phyloP scores from a whole-genome alignment of 148 eudicot species.

The Dysphania ambrosioides region DNA sequence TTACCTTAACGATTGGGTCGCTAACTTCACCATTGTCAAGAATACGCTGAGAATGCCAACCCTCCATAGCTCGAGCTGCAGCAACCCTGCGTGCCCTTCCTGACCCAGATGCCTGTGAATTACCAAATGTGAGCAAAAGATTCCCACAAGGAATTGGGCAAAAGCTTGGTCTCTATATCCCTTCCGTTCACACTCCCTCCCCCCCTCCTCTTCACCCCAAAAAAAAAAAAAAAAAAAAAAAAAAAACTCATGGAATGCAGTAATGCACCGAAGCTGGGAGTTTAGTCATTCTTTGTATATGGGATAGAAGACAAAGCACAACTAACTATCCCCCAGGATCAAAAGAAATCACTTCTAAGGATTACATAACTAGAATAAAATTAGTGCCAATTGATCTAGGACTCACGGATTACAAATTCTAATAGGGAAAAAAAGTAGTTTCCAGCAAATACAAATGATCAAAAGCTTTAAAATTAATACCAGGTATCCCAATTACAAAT shows the following conservation, averaged over 20 bases:
- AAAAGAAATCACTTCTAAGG: background rate
- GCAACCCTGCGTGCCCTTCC: constrained; percentile 87
- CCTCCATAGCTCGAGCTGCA: constrained; percentile 97
- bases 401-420: constrained; percentile 36
- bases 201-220: too few relatives aligned
- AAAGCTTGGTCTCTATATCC: background rate
- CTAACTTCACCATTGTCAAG: constrained; percentile 90
- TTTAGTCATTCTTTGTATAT: too few relatives aligned
- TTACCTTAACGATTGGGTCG: constrained; percentile 58
- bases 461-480: constrained; percentile 1
- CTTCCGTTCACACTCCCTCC: background rate
- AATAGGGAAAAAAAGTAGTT: background rate
- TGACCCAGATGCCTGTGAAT: constrained; percentile 67
- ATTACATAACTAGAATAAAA: constrained; percentile 39
- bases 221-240: too few relatives aligned
- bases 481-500: background rate
- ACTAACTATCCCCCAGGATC: background rate
- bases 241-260: too few relatives aligned
- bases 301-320: background rate
- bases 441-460: background rate
- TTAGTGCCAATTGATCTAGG: constrained; percentile 49
- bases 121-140: constrained; percentile 26
- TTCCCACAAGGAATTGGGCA: background rate
- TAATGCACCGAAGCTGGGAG: too few relatives aligned
- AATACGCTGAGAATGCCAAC: constrained; percentile 88